These are phyloP conservation scores for Colletotrichum sp. DNA, from an alignment of 2,329 filamentous ascomycete species.

Conservation along the genomic window DNA sequence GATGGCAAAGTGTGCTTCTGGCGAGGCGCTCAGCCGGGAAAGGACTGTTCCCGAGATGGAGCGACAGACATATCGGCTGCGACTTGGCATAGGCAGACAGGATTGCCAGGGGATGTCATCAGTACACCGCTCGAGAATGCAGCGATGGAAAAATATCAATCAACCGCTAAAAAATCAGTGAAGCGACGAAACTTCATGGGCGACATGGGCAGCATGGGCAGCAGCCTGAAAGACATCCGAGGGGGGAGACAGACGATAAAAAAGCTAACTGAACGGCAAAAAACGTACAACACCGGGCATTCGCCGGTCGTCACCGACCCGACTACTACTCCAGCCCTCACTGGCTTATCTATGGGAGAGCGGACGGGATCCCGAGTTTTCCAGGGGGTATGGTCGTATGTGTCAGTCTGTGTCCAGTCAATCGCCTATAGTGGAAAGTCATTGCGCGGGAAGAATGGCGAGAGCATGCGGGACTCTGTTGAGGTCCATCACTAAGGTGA, in stretches of 20 bases:
- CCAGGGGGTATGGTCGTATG: background rate
- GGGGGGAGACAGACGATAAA: no score
- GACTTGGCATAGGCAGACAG: background rate
- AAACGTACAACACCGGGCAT: background rate
- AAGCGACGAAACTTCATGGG: no score
- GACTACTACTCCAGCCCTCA: background rate
- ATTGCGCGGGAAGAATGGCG: no score
- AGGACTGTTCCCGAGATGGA: background rate
- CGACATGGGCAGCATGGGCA: no score
- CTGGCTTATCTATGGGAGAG: background rate
- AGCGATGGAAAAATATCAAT: background rate
- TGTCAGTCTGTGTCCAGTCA: accelerated
- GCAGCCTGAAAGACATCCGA: no score
- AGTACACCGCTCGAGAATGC: background rate
- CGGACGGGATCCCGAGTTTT: background rate
- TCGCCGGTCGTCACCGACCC: background rate
- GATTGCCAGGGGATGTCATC: background rate
- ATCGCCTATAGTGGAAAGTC: no score
- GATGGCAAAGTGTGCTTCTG: background rate
- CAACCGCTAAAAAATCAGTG: no score
- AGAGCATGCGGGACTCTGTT: no score
- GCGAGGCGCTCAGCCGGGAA: background rate
- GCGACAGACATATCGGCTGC: background rate
- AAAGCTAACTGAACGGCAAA: accelerated
- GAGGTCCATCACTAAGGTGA: no score